These are phyloP conservation scores for Dalbergia cultrata DNA, from an alignment of 306 rosid genomes.

Conservation along the genomic window DNA sequence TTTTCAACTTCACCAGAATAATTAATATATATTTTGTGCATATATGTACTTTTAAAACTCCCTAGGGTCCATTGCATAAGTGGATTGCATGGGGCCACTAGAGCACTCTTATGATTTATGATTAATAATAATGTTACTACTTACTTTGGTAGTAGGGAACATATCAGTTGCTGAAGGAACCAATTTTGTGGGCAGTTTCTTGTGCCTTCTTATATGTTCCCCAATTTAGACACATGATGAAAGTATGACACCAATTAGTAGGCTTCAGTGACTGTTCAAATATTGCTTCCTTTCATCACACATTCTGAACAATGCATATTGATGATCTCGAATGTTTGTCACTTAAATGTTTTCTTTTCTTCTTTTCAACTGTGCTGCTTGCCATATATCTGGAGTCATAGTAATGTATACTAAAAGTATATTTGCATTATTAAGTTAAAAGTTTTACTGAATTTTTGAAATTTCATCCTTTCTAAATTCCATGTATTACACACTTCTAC, in stretches of 20 bases:
- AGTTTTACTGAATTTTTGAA: constrained; percentile 15
- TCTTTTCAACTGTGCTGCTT: neutral
- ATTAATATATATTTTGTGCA: neutral
- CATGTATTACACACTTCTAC: neutral
- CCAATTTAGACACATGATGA: neutral
- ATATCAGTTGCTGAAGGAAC: constrained; percentile 10
- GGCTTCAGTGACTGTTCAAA: neutral
- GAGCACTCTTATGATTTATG: neutral
- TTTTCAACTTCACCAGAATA: neutral
- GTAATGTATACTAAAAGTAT: neutral
- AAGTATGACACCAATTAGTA: neutral
- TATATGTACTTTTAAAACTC: neutral
- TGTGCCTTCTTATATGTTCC: neutral
- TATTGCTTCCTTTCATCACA: neutral
- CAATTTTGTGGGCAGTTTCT: neutral
- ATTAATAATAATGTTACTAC: neutral
- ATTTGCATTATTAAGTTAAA: constrained; percentile 7
- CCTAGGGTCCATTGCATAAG: neutral
- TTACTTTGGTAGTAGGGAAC: neutral
- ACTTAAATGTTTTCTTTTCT: constrained; percentile 11
- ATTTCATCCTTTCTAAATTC: constrained; percentile 28
- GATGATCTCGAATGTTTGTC: neutral
- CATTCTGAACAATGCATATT: neutral
- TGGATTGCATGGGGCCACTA: constrained; percentile 18
- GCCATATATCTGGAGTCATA: constrained; percentile 10